Percentiles rank a stretch among this genome's conserved stretches.
phyloP scores from a whole-genome alignment of 2,329 filamentous ascomycete genomes.

The Colletotrichum falcatum region DNA sequence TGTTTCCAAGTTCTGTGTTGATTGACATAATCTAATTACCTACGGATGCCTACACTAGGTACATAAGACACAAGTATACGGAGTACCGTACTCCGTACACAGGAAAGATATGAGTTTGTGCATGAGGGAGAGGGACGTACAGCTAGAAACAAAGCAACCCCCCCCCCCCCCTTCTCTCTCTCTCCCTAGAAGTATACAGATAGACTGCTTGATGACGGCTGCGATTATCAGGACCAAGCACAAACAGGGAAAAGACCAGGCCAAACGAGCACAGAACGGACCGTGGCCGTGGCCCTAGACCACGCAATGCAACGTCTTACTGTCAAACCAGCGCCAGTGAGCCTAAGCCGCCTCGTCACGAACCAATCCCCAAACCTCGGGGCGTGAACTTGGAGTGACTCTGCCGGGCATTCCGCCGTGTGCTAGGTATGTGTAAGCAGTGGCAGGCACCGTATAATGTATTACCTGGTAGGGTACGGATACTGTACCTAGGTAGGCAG shows the following conservation, averaged over 20 bases:
- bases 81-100: no score
- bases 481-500: background rate
- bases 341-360: conserved; percentile 24
- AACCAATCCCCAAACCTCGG: background rate
- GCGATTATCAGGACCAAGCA: conserved; percentile 32
- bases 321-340: conserved; percentile 23
- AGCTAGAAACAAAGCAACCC: background rate
- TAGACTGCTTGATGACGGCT: conserved; percentile 19
- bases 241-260: conserved; percentile 27
- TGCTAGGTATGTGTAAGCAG: background rate
- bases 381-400: conserved; percentile 1
- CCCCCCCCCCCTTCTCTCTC: background rate
- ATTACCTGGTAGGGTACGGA: no score
- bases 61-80: background rate
- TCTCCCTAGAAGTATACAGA: no score
- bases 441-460: no score
- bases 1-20: background rate
- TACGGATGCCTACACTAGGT: no score
- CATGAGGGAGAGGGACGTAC: conserved; percentile 7
- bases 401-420: background rate
- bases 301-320: conserved; percentile 34
- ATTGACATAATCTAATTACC: background rate
- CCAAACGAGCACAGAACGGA: conserved; percentile 38
- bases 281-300: conserved; percentile 28
- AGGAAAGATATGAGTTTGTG: background rate